Conservation (phyloP, 139 green algal species). For the Picochlorum sp. region DNA sequence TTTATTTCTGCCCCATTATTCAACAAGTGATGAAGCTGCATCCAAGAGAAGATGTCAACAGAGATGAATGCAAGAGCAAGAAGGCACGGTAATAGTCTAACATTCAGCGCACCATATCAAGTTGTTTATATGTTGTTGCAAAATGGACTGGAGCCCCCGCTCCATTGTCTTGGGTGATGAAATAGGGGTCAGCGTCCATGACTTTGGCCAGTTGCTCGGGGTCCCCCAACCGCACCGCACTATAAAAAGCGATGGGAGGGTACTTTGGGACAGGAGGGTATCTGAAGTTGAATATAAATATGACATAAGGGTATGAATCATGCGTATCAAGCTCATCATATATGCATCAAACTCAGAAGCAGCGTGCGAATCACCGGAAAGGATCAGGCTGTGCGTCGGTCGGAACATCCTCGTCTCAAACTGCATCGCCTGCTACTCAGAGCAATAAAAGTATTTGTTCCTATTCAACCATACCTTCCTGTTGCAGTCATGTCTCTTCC, state of each 20-base stretch:
- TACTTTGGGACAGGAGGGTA: conserved; percentile 64
- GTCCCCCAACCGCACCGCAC: conserved; percentile 59
- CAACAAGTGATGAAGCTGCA: conserved; percentile 79
- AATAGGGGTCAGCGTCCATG: conserved; percentile 82
- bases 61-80: too few species aligned
- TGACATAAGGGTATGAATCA: not conserved
- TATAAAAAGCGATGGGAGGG: conserved; percentile 76
- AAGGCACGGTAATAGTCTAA: too few species aligned
- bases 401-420: too few species aligned
- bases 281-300: conserved; percentile 20
- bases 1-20: conserved; percentile 78
- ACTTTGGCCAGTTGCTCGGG: conserved; percentile 72
- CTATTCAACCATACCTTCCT: conserved; percentile 17
- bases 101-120: conserved; percentile 75
- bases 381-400: not conserved
- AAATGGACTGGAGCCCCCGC: conserved; percentile 84
- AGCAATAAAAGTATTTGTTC: too few species aligned
- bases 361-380: not conserved
- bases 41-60: not conserved
- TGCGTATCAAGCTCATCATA: not conserved
- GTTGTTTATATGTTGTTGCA: conserved; percentile 81
- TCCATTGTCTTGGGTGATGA: conserved; percentile 85
- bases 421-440: too few species aligned
- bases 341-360: not conserved
- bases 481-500: conserved; percentile 36